Evolutionary conservation across 2,329 filamentous ascomycete species (phyloP), one percentile per base, ranked within the genome.

Genomic region (Leptographium flavum): DNA sequence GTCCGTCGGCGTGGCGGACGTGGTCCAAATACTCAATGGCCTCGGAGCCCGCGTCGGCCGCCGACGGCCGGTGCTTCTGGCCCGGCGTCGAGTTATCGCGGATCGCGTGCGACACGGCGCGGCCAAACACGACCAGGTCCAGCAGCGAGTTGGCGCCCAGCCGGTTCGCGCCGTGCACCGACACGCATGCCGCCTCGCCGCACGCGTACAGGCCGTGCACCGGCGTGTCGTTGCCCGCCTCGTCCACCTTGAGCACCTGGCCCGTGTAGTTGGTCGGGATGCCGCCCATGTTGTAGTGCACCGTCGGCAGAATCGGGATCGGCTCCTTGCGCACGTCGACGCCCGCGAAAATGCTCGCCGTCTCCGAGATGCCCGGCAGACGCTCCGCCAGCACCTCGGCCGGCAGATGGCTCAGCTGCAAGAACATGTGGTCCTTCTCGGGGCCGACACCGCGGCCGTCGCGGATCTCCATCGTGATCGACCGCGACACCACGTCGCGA

Each of bases 281-380:
- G 75, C 92, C 90, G 67, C 90, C 90, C 92, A 96, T 98, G 76
- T 95, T 95, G 77, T 98, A 98, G 74, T 98, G 88, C 55, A 95
- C 90, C 38, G 90, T 96, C 47, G 90, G 90, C 51, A 96, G 74
- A 54, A 96, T 90, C 50, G 90, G 90, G 56, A 96, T 96, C 53
- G 90, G 90, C 69, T 95, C 85, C 73, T 94, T 95, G 60, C 81
- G 83, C 55, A 98, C 90, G 64, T 98, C 92, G 57, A 98, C 88
- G 69, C 92, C 90, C 49, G 90, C 76, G 67, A 98, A 98, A 59
- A 96, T 96, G 56, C 86, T 87, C 44, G 90, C 92, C 30, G 92
- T 98, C 74, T 98, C 92, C 33, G 90, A 95, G 63, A 98, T 98
- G 79, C 90, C 90, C 46, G 90, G 90, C 49, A 98, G 82, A 73